A percentile compares a stretch with the other conserved stretches of the same genome.
phyloP scores from a whole-genome alignment of 768 basidiomycete genomes.

The Leccinum uliginosum region DNA sequence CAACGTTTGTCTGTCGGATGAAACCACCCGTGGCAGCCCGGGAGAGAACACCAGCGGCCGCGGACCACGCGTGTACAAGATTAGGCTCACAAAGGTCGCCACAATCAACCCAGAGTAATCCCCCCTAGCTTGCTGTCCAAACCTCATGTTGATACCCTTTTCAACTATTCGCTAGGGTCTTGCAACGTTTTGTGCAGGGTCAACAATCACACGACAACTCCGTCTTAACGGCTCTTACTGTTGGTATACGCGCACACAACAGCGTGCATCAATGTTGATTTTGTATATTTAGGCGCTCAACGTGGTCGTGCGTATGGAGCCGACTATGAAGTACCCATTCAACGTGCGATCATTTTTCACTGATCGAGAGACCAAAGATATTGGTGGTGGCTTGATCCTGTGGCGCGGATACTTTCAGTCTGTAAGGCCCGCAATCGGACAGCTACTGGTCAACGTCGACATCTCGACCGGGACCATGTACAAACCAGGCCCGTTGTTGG shows the following conservation, averaged over 20 bases:
- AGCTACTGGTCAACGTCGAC: conserved; percentile 71
- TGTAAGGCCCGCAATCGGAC: conserved; percentile 60
- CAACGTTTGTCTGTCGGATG: conserved; percentile 48
- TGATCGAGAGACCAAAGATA: conserved; percentile 43
- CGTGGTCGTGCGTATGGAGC: conserved; percentile 72
- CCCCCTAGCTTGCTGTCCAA: conserved; percentile 18
- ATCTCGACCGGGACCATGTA: conserved; percentile 78
- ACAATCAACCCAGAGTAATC: conserved; percentile 54
- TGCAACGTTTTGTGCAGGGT: conserved; percentile 60
- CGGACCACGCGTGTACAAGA: conserved; percentile 63
- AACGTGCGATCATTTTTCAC: conserved; percentile 76
- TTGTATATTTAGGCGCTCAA: conserved; percentile 53
- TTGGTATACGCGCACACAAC: conserved; percentile 21
- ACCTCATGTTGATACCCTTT: conserved; percentile 3
- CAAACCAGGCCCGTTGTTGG: conserved; percentile 54
- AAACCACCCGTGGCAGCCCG: conserved; percentile 30
- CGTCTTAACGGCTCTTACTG: conserved; percentile 66
- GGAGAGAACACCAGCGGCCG: conserved; percentile 31
- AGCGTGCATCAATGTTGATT: not conserved
- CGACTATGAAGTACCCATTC: conserved; percentile 63
- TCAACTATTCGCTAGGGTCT: conserved; percentile 40
- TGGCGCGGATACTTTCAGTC: conserved; percentile 85
- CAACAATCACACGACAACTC: conserved; percentile 63
- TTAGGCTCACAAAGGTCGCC: conserved; percentile 55
- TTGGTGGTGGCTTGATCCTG: conserved; percentile 62